Evolutionary conservation across 768 basidiomycete genomes (phyloP).

Genomic region (Leucocoprinus leucothites): DNA sequence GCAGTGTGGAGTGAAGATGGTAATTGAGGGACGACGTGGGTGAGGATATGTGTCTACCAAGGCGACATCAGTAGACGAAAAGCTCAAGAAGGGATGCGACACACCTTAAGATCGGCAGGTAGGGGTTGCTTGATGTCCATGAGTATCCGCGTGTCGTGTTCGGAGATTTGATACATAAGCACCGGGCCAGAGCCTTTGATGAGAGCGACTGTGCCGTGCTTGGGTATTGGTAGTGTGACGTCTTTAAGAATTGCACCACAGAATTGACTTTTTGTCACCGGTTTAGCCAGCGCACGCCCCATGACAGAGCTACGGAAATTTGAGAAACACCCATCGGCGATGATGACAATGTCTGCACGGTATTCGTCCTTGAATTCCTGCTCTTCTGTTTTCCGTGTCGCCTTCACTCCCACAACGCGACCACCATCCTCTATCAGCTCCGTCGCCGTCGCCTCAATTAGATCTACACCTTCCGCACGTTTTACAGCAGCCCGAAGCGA

Average conservation of each 20-base stretch:
- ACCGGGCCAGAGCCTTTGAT: constrained; percentile 84
- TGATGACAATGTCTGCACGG: constrained; percentile 75
- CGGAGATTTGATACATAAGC: constrained; percentile 87
- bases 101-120: constrained; percentile 77
- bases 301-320: constrained; percentile 81
- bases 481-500: constrained; percentile 66
- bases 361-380: constrained; percentile 39
- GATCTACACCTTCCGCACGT: constrained; percentile 61
- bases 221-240: constrained; percentile 63
- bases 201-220: constrained; percentile 83
- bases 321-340: constrained; percentile 95
- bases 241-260: constrained; percentile 84
- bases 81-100: constrained; percentile 20
- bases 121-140: constrained; percentile 85
- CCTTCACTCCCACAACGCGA: constrained; percentile 65
- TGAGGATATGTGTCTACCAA: constrained; percentile 61
- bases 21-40: constrained; percentile 76
- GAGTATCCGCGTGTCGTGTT: constrained; percentile 89
- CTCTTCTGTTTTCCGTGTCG: constrained; percentile 39
- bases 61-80: constrained; percentile 2
- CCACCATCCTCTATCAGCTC: constrained; percentile 61
- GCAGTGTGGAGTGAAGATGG: constrained; percentile 68
- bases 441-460: constrained; percentile 83
- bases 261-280: constrained; percentile 72
- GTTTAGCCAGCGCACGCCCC: constrained; percentile 45